Evolutionary conservation across 495 filamentous ascomycete genomes (phyloP), one percentile per base, ranked within the genome.

Genomic region (Aspergillus avenaceus): DNA sequence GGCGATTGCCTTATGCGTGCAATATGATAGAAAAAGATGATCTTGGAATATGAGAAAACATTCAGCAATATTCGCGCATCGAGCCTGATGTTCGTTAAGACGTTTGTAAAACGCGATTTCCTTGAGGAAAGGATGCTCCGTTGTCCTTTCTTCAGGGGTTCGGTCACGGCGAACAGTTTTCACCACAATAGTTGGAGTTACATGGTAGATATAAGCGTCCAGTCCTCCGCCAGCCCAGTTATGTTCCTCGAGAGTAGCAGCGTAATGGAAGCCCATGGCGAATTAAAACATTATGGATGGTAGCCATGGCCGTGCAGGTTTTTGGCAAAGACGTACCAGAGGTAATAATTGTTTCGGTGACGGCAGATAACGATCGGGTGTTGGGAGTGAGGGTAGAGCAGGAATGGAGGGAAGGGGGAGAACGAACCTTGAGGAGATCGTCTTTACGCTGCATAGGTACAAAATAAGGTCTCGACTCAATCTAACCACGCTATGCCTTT

Each of bases 161-260:
- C 51, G 49, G 55, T 58, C 52, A 27, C 41, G 26, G 47, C 52
- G 56, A 49, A 62, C 55, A 51, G 47, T 51, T 53, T 58, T 62
- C 51, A 58, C 52, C 45, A 58, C 59, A 58, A 58, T 58, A 44
- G 44, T 58, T 50, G 52, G 55, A 53, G 52, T 55, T 40, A 62
- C 55, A 18, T 37, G 55, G 59, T 58, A 55, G 45, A 58, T 51
- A 53, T 53, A 47, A 47, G 55, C 51, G 31, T 58, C 56, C 23
- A 53, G 52, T 51, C 55, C 55, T 34, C 52, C 49, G 32, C 52
- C 59, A 47, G 58, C 49, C 52, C 52, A 53, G 23, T 26, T 27
- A 46, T 62, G 41, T 50, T 58, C 14, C 45, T 58, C 52, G 49
- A 59, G 44, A 51, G 43, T 16, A 27, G 49, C 41, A 27, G 41